These are phyloP conservation scores for Fraxinus americana DNA, from an alignment of 257 asterid genomes.

Conservation along the genomic window DNA sequence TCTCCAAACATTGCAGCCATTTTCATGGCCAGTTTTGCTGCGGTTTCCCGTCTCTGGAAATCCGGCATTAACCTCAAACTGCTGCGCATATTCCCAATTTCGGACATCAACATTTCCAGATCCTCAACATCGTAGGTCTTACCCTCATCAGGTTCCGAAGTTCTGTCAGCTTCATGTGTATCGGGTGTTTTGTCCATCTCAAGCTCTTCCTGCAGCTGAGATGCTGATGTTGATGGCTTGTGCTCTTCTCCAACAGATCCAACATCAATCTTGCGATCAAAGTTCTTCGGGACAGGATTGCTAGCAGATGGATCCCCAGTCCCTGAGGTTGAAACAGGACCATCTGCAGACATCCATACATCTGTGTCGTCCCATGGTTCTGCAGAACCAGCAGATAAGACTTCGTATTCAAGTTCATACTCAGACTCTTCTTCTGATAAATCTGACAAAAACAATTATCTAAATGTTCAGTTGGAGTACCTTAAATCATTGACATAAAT, in stretches of 20 bases:
- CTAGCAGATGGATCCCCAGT: conserved; percentile 20
- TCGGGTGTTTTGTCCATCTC: conserved; percentile 36
- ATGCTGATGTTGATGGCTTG: conserved; percentile 49
- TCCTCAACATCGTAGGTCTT: conserved; percentile 66
- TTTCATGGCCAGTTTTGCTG: conserved; percentile 90
- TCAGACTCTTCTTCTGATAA: conserved; percentile 79
- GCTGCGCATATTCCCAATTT: conserved; percentile 78
- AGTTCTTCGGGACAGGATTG: not conserved
- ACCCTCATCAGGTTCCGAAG: conserved; percentile 47
- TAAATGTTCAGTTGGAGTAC: conserved; percentile 5
- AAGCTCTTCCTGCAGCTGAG: conserved; percentile 30
- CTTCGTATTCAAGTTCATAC: conserved; percentile 72
- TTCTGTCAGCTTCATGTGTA: conserved; percentile 32
- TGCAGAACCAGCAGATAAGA: conserved; percentile 50
- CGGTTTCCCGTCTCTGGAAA: conserved; percentile 96
- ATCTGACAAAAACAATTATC: conserved; percentile 44
- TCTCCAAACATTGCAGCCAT: conserved; percentile 96
- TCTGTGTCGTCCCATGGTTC: conserved; percentile 71
- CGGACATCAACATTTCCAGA: conserved; percentile 84
- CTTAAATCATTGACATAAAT: not conserved
- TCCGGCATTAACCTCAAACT: conserved; percentile 88
- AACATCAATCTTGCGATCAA: conserved; percentile 4
- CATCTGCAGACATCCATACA: conserved; percentile 56
- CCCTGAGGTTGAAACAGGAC: conserved; percentile 29
- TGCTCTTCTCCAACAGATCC: conserved; percentile 30